Conservation (phyloP, 2,329 filamentous ascomycete genomes). For the Xylariaceae sp. region DNA sequence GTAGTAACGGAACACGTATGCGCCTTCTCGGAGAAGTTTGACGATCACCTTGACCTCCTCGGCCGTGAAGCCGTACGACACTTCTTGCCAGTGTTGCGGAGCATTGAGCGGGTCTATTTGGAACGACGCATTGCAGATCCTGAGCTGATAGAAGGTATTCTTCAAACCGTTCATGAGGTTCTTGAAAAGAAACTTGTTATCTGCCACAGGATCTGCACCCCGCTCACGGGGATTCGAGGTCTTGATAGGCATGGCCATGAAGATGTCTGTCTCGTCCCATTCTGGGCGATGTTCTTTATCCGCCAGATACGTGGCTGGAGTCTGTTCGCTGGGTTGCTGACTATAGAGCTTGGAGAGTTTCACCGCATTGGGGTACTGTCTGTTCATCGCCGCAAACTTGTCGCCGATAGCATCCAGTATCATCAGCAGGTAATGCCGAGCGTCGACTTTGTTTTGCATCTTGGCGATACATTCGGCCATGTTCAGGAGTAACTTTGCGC, state of each 20-base stretch:
- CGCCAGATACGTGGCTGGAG: slow-evolving; percentile 73
- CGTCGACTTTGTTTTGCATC: slow-evolving; percentile 86
- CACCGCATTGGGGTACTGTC: slow-evolving; percentile 88
- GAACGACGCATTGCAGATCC: slow-evolving; percentile 72
- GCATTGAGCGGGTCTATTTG: slow-evolving; percentile 70
- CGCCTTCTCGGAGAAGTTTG: slow-evolving; percentile 94
- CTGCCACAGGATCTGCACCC: slow-evolving; percentile 80
- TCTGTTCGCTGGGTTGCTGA: slow-evolving; percentile 55
- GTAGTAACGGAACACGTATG: slow-evolving; percentile 95
- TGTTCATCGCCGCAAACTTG: slow-evolving; percentile 97
- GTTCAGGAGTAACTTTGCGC: slow-evolving; percentile 89
- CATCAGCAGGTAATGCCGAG: slow-evolving; percentile 91
- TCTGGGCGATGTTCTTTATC: slow-evolving; percentile 75
- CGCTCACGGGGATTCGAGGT: slow-evolving; percentile 85
- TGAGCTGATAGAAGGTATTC: slow-evolving; percentile 91
- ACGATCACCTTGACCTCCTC: slow-evolving; percentile 96
- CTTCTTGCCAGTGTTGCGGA: slow-evolving; percentile 87
- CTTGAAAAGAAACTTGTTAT: slow-evolving; percentile 97
- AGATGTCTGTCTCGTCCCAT: slow-evolving; percentile 98
- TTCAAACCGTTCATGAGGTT: slow-evolving; percentile 94
- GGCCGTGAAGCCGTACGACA: slow-evolving; percentile 92
- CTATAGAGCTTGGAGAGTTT: slow-evolving; percentile 78
- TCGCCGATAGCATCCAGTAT: slow-evolving; percentile 97
- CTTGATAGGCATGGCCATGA: slow-evolving; percentile 92
- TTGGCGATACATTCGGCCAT: slow-evolving; percentile 98